Conservation (phyloP, 805 yeast species). For the Barnettozyma vustinii region DNA sequence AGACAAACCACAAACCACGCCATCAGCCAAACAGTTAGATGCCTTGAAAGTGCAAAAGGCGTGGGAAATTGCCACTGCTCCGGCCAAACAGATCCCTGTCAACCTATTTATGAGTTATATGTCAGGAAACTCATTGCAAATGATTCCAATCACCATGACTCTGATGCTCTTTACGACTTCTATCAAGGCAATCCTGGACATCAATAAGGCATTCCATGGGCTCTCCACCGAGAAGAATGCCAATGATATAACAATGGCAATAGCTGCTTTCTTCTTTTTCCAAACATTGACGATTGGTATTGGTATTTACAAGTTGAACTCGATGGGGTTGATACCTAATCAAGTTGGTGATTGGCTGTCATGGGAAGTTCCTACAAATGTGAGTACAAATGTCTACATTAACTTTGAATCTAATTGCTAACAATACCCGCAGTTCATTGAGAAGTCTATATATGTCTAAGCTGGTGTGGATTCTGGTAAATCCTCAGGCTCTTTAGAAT, state of each 20-base stretch:
- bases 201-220: conserved; percentile 49
- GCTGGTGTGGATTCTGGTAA: neutral
- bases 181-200: conserved; percentile 58
- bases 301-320: conserved; percentile 79
- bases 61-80: conserved; percentile 80
- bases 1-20: neutral
- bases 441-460: conserved; percentile 6
- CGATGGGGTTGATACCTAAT: conserved; percentile 89
- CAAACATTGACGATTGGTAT: conserved; percentile 56
- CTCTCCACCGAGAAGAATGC: conserved; percentile 35
- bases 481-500: neutral
- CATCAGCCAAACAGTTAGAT: neutral
- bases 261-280: conserved; percentile 34
- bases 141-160: conserved; percentile 89
- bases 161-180: conserved; percentile 78
- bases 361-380: conserved; percentile 52
- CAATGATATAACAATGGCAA: conserved; percentile 25
- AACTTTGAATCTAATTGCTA: neutral
- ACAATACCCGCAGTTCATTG: conserved; percentile 11
- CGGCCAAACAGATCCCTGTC: conserved; percentile 87
- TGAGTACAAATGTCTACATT: conserved; percentile 8
- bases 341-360: conserved; percentile 87
- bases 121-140: conserved; percentile 86
- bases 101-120: conserved; percentile 85
- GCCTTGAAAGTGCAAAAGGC: conserved; percentile 43